These are phyloP conservation scores for Martensiomyces pterosporus DNA, from an alignment of 192 early-diverging fungal genomes.

Conservation along the genomic window DNA sequence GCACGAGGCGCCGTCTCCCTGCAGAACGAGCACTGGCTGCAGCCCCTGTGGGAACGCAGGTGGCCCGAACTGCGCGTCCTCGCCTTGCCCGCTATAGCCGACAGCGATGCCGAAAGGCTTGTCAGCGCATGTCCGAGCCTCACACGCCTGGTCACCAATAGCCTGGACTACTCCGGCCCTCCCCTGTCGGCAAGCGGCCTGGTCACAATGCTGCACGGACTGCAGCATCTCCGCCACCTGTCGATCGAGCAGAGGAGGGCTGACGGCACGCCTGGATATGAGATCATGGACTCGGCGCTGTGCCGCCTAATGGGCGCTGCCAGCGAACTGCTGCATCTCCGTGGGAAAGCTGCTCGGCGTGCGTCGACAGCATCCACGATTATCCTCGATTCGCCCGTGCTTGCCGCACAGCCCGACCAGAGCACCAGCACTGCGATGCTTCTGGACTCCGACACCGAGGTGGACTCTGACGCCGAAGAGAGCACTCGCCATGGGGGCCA, in stretches of 20 bases:
- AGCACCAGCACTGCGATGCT: neutral
- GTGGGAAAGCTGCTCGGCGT: constrained; percentile 16
- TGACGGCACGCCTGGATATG: constrained; percentile 42
- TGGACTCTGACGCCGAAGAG: constrained; percentile 14
- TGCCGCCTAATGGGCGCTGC: constrained; percentile 27
- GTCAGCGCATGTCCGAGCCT: constrained; percentile 24
- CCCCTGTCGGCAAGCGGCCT: constrained; percentile 34
- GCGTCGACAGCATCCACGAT: constrained; percentile 9
- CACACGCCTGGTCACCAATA: constrained; percentile 31
- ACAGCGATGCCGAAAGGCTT: constrained; percentile 22
- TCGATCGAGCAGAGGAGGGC: constrained; percentile 40
- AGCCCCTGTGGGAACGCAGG: constrained; percentile 6
- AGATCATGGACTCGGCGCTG: constrained; percentile 22
- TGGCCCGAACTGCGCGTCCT: constrained; percentile 31
- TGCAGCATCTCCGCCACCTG: constrained; percentile 36
- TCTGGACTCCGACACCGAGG: constrained; percentile 3
- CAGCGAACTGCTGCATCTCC: constrained; percentile 17
- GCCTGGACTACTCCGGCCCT: constrained; percentile 47
- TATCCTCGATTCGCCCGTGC: neutral
- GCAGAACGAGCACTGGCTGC: constrained; percentile 32
- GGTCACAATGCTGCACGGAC: constrained; percentile 17
- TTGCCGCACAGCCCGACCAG: neutral
- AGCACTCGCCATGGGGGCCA: neutral
- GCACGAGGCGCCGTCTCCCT: constrained; percentile 38
- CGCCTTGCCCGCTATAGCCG: constrained; percentile 36